These are phyloP conservation scores for Sugiyamaella smithiae DNA, from an alignment of 805 yeast species.

Conservation along the genomic window DNA sequence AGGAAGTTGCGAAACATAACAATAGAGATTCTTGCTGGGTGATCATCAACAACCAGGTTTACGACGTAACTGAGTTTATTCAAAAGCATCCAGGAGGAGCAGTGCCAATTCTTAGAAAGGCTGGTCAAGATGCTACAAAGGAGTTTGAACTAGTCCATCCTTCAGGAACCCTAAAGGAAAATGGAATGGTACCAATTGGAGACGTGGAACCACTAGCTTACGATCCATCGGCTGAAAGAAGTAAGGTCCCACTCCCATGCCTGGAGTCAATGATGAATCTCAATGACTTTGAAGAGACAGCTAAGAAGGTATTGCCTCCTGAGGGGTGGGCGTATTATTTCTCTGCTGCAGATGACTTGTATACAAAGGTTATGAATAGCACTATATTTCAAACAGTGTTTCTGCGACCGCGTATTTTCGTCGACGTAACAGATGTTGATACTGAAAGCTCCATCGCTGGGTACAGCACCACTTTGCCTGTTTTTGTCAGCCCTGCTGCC, in stretches of 20 bases:
- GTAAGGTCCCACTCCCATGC: constrained; percentile 17
- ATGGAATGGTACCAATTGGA: constrained; percentile 15
- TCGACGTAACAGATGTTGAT: constrained; percentile 42
- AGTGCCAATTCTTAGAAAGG: constrained; percentile 42
- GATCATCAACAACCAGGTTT: constrained; percentile 34
- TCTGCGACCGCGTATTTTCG: constrained; percentile 45
- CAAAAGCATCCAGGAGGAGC: constrained; percentile 49
- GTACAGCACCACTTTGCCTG: constrained; percentile 42
- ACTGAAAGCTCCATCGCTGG: constrained; percentile 50
- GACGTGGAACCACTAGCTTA: constrained; percentile 15
- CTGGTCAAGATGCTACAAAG: constrained; percentile 50
- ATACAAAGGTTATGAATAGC: constrained; percentile 45
- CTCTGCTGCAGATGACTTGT: constrained; percentile 52
- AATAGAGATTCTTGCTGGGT: constrained; percentile 29
- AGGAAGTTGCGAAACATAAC: constrained; percentile 27
- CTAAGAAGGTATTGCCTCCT: constrained; percentile 15
- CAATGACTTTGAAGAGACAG: constrained; percentile 23
- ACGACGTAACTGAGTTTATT: constrained; percentile 36
- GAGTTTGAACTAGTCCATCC: constrained; percentile 30
- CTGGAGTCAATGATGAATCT: constrained; percentile 22
- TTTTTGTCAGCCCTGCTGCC: constrained; percentile 44
- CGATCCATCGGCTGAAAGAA: constrained; percentile 3
- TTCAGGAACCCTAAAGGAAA: constrained; percentile 28
- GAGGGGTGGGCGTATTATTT: constrained; percentile 36
- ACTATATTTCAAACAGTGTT: constrained; percentile 42